Evolutionary conservation across 2,329 filamentous ascomycete species (phyloP), one percentile per base, ranked within the genome.

Genomic region (Diplodia scrobiculata): DNA sequence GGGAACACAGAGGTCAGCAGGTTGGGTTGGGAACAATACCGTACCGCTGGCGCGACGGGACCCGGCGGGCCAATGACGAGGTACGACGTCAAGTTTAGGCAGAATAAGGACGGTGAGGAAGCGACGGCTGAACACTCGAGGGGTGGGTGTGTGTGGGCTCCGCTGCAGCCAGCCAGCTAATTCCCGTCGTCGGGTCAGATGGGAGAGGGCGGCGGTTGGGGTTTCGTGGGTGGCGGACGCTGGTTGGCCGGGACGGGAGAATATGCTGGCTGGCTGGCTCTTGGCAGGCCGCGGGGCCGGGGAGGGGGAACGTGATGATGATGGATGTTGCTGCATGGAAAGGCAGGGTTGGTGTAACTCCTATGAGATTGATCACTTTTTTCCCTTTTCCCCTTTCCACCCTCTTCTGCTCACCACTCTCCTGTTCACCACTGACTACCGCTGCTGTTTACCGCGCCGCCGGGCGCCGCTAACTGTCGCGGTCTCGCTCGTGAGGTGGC

Each of bases 311-410:
- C 7, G 29, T 9, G 7, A 7, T 41, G 36, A 41, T 17, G 38
- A 45, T n/a, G 38, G 38, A 11, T 45, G 41, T 19, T 36, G 58
- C 41, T 62, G 58, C 58, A 62, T 50, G 27, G 36, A 36, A 59
- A 48, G 48, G 58, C 58, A 62, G 58, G 58, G 58, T 62, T 62
- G 21, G 58, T 62, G 58, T 62, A 62, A 62, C 58, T 6, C 6
- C n/a, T 45, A 50, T 62, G 58, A 62, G 58, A 62, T 62, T 62
- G 58, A 62, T 62, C 58, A 50, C 34, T 62, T 62, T 60, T 60
- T 32, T 0, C 25, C 32, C 14, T 36, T 32, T 32, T 32, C 11
- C 21, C 14, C 27, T 32, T 32, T 2, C 27, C 11, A 7, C 48
- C 27, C 3, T n/a, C 14, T 32, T 25, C 13, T 36, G n/a, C 17